phyloP scores from a whole-genome alignment of 164 flowering plant genomes.

The Akebia trifoliata region DNA sequence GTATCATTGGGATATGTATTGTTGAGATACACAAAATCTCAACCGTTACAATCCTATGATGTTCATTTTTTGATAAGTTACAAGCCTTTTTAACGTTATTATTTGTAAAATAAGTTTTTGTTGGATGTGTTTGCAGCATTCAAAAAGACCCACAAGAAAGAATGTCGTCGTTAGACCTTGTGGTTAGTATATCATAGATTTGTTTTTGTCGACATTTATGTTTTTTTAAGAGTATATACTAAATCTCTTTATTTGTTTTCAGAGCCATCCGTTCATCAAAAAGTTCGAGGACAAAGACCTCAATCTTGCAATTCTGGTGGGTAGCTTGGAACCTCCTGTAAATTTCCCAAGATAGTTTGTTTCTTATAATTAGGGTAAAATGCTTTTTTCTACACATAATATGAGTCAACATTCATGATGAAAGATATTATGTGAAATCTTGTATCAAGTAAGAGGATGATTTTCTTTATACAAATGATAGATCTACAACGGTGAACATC shows the following conservation, averaged over 20 bases:
- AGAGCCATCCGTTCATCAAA: conserved; percentile 87
- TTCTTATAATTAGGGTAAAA: conserved; percentile 6
- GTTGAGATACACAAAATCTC: no score
- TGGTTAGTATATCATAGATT: conserved; percentile 46
- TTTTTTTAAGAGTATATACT: neutral
- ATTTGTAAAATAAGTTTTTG: neutral
- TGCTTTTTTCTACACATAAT: conserved; percentile 7
- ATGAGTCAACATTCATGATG: neutral
- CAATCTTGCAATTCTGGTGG: conserved; percentile 67
- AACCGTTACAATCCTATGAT: neutral
- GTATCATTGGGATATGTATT: no score
- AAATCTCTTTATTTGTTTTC: conserved; percentile 20
- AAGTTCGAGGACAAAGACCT: conserved; percentile 92
- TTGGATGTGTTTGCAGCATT: conserved; percentile 53
- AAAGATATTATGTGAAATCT: neutral
- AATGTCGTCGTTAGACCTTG: conserved; percentile 71
- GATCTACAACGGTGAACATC: neutral
- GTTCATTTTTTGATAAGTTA: neutral
- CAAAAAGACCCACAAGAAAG: conserved; percentile 85
- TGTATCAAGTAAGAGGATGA: neutral
- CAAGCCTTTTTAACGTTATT: neutral
- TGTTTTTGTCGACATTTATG: neutral
- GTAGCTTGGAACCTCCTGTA: conserved; percentile 76
- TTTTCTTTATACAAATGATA: neutral
- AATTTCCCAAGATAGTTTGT: conserved; percentile 49